A percentile compares a stretch with the other conserved stretches of the same genome.
These are phyloP conservation scores for Taphrina deformans DNA, from an alignment of 1,139 yeast genomes.

Conservation along the genomic window DNA sequence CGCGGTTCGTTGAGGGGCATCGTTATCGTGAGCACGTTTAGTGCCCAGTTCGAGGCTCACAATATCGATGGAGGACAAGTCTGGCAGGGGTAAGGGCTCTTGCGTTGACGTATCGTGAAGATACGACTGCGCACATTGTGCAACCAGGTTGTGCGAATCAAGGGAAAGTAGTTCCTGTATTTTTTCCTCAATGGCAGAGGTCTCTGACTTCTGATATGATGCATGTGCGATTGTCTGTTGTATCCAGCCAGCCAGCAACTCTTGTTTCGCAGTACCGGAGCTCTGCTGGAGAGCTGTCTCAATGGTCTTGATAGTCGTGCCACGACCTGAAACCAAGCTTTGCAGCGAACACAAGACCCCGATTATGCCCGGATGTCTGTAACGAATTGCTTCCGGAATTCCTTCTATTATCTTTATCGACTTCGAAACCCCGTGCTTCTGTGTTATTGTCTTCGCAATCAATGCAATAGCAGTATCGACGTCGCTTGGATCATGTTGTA, in stretches of 20 bases:
- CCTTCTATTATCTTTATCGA: conserved; percentile 2
- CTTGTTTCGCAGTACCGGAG: neutral
- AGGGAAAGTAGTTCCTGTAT: neutral
- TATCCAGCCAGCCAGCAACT: conserved; percentile 11
- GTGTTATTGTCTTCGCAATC: neutral
- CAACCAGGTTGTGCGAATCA: neutral
- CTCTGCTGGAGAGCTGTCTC: neutral
- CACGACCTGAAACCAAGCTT: neutral
- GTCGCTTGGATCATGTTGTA: neutral
- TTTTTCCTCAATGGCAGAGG: neutral
- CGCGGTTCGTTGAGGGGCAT: neutral
- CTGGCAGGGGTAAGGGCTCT: conserved; percentile 13
- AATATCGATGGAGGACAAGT: conserved; percentile 15
- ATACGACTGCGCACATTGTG: conserved; percentile 1
- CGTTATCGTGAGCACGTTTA: conserved; percentile 6
- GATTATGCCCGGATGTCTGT: conserved; percentile 2
- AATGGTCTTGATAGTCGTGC: neutral
- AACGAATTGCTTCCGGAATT: neutral
- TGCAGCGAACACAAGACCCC: conserved; percentile 5
- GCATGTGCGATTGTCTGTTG: neutral
- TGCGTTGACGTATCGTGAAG: neutral
- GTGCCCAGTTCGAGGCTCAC: conserved; percentile 15
- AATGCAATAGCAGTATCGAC: conserved; percentile 10
- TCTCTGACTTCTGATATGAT: neutral
- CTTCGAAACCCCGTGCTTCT: conserved; percentile 9